Conservation (phyloP, 495 filamentous ascomycete species). For the Lophiotrema nucula region DNA sequence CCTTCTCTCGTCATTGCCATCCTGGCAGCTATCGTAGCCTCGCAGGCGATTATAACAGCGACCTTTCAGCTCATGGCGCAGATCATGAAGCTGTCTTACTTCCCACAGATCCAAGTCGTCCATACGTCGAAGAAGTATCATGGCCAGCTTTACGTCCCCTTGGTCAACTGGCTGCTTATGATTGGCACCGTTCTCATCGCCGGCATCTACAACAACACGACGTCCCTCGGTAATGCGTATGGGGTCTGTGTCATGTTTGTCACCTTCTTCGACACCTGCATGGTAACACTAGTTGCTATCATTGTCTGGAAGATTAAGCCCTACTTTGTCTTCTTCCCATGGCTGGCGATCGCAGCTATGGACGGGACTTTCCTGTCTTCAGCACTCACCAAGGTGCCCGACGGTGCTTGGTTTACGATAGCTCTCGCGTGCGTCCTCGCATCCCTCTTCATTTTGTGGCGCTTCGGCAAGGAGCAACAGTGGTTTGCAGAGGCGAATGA, state of each 20-base stretch:
- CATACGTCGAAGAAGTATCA: conserved; percentile 66
- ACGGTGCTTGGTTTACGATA: conserved; percentile 74
- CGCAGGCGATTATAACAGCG: conserved; percentile 74
- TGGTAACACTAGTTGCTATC: conserved; percentile 66
- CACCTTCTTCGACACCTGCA: conserved; percentile 70
- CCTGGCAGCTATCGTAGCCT: conserved; percentile 71
- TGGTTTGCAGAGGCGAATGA: conserved; percentile 66
- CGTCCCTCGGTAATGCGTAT: conserved; percentile 52
- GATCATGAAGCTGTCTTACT: conserved; percentile 72
- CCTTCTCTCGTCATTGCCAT: conserved; percentile 65
- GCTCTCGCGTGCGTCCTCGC: conserved; percentile 59
- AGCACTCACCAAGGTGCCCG: conserved; percentile 65
- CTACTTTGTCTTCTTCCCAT: conserved; percentile 57
- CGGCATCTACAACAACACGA: conserved; percentile 67
- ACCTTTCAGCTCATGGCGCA: conserved; percentile 69
- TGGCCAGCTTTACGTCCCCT: conserved; percentile 69
- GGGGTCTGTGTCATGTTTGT: conserved; percentile 73
- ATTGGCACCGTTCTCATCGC: conserved; percentile 72
- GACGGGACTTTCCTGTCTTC: conserved; percentile 68
- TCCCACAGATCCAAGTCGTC: conserved; percentile 67
- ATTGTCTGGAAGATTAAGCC: conserved; percentile 64
- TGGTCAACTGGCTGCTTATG: conserved; percentile 73
- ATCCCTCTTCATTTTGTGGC: conserved; percentile 65
- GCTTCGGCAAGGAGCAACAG: conserved; percentile 71
- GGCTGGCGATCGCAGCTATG: conserved; percentile 58